phyloP scores from a whole-genome alignment of 352 stramenopile genomes.

The Phytophthora nicotianae region DNA sequence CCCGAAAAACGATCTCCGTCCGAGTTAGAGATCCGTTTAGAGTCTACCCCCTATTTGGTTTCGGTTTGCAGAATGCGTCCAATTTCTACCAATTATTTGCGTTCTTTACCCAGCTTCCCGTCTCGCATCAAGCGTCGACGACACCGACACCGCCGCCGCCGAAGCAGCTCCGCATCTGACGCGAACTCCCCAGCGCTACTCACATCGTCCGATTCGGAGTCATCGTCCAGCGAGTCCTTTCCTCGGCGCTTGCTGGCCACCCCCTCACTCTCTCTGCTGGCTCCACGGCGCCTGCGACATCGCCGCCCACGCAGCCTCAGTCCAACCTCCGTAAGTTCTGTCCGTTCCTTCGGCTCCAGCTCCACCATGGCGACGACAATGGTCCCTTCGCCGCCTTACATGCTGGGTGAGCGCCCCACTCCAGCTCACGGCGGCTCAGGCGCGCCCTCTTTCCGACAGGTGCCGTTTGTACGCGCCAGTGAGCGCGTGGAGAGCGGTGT shows the following conservation, averaged over 20 bases:
- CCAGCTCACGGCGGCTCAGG: constrained; percentile 57
- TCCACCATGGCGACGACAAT: constrained; percentile 34
- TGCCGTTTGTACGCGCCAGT: constrained; percentile 81
- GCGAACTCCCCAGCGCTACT: constrained; percentile 14
- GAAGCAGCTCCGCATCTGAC: constrained; percentile 29
- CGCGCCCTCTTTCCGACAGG: constrained; percentile 71
- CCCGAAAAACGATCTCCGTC: not conserved
- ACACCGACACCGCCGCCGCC: constrained; percentile 20
- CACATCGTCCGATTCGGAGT: constrained; percentile 22
- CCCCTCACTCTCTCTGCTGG: constrained; percentile 27
- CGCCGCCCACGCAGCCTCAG: constrained; percentile 18
- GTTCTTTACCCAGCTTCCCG: constrained; percentile 17
- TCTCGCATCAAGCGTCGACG: constrained; percentile 27
- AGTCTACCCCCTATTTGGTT: not conserved
- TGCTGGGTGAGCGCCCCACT: constrained; percentile 78
- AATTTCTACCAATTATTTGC: constrained; percentile 30
- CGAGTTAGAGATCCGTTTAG: not conserved
- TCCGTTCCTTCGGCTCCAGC: constrained; percentile 10
- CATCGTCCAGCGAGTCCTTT: constrained; percentile 6
- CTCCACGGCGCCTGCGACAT: constrained; percentile 12
- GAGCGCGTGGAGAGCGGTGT: constrained; percentile 83
- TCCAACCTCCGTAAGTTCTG: constrained; percentile 17
- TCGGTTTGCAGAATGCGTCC: constrained; percentile 25
- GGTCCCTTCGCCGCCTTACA: constrained; percentile 71
- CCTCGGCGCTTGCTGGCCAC: constrained; percentile 13